phyloP scores from a whole-genome alignment of 208 protist species.

The Acanthamoeba culbertsoni region DNA sequence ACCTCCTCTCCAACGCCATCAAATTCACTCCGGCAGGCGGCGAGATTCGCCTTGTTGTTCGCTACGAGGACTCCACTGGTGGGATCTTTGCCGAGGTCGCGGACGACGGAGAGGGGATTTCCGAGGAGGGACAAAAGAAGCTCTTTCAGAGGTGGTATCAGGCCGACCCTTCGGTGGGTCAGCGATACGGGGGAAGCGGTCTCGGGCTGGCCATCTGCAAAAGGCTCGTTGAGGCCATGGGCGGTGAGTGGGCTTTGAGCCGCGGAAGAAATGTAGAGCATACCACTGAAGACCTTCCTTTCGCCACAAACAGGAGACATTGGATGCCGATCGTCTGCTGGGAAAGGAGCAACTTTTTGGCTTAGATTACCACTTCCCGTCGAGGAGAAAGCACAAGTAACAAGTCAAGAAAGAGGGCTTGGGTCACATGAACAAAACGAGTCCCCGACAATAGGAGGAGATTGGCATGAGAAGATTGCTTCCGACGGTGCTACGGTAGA shows the following conservation, averaged over 20 bases:
- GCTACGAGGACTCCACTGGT: neutral
- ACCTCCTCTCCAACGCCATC: neutral
- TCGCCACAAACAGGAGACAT: too few relatives aligned
- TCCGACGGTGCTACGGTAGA: neutral
- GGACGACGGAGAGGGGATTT: neutral
- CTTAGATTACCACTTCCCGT: neutral
- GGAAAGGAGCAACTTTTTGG: neutral
- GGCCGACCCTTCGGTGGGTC: neutral
- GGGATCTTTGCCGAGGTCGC: neutral
- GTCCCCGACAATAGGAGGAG: too few relatives aligned
- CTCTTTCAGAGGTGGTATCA: neutral
- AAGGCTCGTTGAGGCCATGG: neutral
- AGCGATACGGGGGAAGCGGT: neutral
- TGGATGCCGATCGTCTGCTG: neutral
- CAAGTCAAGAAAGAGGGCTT: too few relatives aligned
- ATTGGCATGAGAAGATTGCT: too few relatives aligned
- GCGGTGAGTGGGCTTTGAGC: too few relatives aligned
- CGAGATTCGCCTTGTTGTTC: neutral
- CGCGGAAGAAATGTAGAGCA: too few relatives aligned
- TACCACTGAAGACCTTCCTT: too few relatives aligned
- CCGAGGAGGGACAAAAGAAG: neutral
- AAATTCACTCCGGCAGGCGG: neutral
- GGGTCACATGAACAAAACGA: too few relatives aligned
- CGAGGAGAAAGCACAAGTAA: neutral
- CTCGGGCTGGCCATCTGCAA: neutral